These are phyloP conservation scores for Salinomyces thailandicus DNA, from an alignment of 2,329 filamentous ascomycete genomes.

Conservation along the genomic window DNA sequence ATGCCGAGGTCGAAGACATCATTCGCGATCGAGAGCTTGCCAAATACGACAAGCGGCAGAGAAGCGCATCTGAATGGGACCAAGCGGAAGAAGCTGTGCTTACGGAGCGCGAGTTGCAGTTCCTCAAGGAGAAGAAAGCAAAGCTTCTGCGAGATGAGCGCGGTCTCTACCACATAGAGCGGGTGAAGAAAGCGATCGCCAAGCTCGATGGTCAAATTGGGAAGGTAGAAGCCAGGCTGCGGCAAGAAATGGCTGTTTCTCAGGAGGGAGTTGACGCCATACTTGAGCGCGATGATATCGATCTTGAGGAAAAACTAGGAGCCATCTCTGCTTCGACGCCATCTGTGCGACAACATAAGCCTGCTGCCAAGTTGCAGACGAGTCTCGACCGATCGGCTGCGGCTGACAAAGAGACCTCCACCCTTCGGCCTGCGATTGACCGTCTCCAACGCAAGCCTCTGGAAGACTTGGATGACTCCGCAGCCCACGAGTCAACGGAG, in stretches of 20 bases:
- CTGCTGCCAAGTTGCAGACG: background rate
- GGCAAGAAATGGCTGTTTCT: background rate
- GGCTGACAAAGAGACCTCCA: background rate
- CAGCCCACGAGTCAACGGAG: slow-evolving; percentile 24
- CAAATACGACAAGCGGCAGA: background rate
- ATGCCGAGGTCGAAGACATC: slow-evolving; percentile 10
- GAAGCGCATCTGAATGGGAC: slow-evolving; percentile 15
- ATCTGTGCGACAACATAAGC: background rate
- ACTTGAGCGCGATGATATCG: background rate
- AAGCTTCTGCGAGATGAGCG: slow-evolving; percentile 10
- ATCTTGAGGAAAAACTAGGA: background rate
- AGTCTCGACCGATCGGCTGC: background rate
- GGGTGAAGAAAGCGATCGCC: slow-evolving; percentile 22
- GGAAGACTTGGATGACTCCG: slow-evolving; percentile 20
- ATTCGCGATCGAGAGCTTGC: slow-evolving; percentile 1
- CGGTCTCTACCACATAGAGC: slow-evolving; percentile 13
- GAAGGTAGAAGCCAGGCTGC: slow-evolving; percentile 1
- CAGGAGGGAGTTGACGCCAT: background rate
- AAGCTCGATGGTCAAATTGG: slow-evolving; percentile 6
- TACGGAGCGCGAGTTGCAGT: slow-evolving; percentile 11
- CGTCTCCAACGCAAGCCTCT: slow-evolving; percentile 19
- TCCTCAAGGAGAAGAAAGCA: slow-evolving; percentile 7
- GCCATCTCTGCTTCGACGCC: background rate
- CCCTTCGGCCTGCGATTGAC: slow-evolving; percentile 17
- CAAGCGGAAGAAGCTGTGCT: slow-evolving; percentile 13